phyloP scores from a whole-genome alignment of 768 basidiomycete species.

The Tulasnella sp. region DNA sequence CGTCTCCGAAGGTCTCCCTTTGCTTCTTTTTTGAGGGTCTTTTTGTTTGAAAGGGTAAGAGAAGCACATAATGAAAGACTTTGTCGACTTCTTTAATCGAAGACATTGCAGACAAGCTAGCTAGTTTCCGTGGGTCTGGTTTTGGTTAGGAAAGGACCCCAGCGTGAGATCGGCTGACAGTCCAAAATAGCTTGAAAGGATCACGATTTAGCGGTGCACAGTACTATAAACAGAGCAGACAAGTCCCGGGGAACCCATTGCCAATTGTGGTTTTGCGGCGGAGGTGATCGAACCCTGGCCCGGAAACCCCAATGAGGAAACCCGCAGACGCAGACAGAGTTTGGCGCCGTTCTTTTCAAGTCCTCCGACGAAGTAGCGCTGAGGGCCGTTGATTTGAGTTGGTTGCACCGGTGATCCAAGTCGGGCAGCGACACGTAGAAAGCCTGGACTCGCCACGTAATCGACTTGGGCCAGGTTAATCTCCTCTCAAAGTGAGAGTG shows the following conservation, averaged over 20 bases:
- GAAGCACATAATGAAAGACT: background rate
- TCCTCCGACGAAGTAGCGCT: background rate
- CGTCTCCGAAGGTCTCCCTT: background rate
- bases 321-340: background rate
- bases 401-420: background rate
- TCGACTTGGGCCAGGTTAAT: background rate
- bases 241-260: background rate
- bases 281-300: background rate
- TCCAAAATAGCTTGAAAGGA: background rate
- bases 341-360: background rate
- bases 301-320: background rate
- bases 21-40: background rate
- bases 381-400: background rate
- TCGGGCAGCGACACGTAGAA: background rate
- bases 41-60: background rate
- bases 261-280: slow-evolving; percentile 1
- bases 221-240: background rate
- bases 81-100: background rate
- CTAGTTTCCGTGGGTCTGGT: background rate
- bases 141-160: background rate
- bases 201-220: background rate
- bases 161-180: background rate
- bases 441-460: background rate
- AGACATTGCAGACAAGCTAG: background rate
- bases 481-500: background rate